Evolutionary conservation across 208 protist genomes (phyloP).

Genomic region (Acanthamoeba sp.): DNA sequence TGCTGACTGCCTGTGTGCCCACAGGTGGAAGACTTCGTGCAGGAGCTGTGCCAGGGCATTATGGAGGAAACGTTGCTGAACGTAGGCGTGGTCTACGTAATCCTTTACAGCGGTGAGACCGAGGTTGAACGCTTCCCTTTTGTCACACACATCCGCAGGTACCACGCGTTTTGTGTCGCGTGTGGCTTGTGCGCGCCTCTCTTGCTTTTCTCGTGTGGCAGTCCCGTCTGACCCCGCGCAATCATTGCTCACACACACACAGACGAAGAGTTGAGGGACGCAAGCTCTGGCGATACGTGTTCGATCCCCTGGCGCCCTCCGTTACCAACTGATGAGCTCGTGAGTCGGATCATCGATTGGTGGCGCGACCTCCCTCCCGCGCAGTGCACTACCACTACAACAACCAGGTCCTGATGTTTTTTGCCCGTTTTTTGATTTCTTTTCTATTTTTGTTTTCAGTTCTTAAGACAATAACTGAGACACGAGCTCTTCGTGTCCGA

Average conservation of each 20-base stretch:
- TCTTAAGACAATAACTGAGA: no score
- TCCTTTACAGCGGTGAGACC: constrained; percentile 39
- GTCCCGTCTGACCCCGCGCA: no score
- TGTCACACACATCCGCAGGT: constrained; percentile 46
- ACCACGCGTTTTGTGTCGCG: no score
- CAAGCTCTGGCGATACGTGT: constrained; percentile 66
- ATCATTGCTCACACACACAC: no score
- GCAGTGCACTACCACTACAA: no score
- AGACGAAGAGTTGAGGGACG: constrained; percentile 15
- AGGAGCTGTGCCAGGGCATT: constrained; percentile 12
- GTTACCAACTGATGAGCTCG: background rate
- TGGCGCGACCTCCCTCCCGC: no score
- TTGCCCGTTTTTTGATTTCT: no score
- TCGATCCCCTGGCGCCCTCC: constrained; percentile 40
- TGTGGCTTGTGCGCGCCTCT: background rate
- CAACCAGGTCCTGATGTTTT: no score
- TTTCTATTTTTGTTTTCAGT: no score
- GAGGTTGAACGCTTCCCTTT: constrained; percentile 56
- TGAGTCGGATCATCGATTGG: background rate
- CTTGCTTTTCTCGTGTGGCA: background rate
- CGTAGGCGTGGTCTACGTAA: constrained; percentile 53
- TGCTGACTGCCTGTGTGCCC: no score
- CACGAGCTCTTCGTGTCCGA: background rate
- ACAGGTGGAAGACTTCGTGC: background rate
- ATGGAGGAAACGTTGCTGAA: constrained; percentile 38